These are phyloP conservation scores for Corymbia calophylla DNA, from an alignment of 441 rosid genomes.

Conservation along the genomic window DNA sequence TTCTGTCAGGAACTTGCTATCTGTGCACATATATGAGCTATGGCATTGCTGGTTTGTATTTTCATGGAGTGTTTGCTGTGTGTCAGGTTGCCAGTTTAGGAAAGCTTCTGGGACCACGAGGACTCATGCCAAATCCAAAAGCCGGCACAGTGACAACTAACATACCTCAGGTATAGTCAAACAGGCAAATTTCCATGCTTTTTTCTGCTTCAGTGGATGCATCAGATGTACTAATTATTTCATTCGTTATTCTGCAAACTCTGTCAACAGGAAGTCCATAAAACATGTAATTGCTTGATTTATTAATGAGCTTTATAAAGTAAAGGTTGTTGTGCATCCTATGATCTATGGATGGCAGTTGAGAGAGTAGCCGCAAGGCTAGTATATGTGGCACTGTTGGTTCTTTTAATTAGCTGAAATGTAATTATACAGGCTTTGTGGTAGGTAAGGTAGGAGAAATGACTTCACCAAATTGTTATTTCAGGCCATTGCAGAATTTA, in stretches of 20 bases:
- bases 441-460: background rate
- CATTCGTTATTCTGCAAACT: background rate
- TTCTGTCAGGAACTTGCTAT: background rate
- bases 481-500: constrained; percentile 97
- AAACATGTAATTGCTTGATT: background rate
- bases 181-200: background rate
- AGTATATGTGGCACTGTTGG: background rate
- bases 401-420: background rate
- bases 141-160: constrained; percentile 93
- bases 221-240: background rate
- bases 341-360: background rate
- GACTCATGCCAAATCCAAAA: constrained; percentile 99
- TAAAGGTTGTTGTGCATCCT: background rate
- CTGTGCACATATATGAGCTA: background rate
- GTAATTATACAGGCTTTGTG: background rate
- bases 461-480: background rate
- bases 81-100: constrained; percentile 92
- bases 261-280: background rate
- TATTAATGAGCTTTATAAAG: background rate
- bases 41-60: background rate
- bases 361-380: background rate
- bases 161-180: constrained; percentile 67
- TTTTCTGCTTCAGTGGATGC: background rate
- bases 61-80: constrained; percentile 2
- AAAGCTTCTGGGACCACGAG: constrained; percentile 98